phyloP scores from a whole-genome alignment of 768 basidiomycete species.

The Termitomyces titanicus region DNA sequence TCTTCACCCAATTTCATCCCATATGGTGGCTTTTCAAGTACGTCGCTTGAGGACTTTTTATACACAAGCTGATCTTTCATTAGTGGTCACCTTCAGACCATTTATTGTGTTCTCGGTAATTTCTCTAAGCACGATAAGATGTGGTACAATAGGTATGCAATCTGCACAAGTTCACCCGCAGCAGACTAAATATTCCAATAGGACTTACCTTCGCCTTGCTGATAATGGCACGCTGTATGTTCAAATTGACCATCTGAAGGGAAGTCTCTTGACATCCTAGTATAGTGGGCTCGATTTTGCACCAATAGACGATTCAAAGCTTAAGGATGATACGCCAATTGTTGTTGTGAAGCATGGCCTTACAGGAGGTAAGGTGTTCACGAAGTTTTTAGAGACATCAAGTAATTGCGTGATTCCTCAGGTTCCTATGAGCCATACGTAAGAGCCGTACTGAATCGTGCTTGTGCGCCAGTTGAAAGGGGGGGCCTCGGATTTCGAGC shows the following conservation, averaged over 20 bases:
- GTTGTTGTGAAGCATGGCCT: slow-evolving; percentile 58
- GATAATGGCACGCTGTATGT: slow-evolving; percentile 68
- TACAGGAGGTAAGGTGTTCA: slow-evolving; percentile 38
- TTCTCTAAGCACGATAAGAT: slow-evolving; percentile 56
- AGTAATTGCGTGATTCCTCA: slow-evolving; percentile 22
- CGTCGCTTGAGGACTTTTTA: slow-evolving; percentile 11
- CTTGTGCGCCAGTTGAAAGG: slow-evolving; percentile 62
- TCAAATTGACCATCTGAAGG: slow-evolving; percentile 3
- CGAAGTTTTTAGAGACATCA: slow-evolving; percentile 1
- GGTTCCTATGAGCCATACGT: slow-evolving; percentile 92
- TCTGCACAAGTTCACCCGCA: background rate
- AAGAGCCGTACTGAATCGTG: slow-evolving; percentile 72
- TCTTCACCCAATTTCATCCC: slow-evolving; percentile 40
- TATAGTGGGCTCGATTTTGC: slow-evolving; percentile 66
- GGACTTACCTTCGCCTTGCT: slow-evolving; percentile 44
- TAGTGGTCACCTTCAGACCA: slow-evolving; percentile 64
- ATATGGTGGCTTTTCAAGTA: slow-evolving; percentile 50
- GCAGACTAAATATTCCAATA: slow-evolving; percentile 11
- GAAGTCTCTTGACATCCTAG: background rate
- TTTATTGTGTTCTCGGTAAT: slow-evolving; percentile 57
- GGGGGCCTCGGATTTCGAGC: slow-evolving; percentile 92
- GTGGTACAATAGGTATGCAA: slow-evolving; percentile 48
- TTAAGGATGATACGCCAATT: slow-evolving; percentile 43
- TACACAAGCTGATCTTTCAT: background rate
- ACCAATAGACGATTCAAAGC: slow-evolving; percentile 35